Percentiles rank a stretch among this genome's conserved stretches.
These are phyloP conservation scores for Cadophora sp. DNA, from an alignment of 2,329 filamentous ascomycete species.

Conservation along the genomic window DNA sequence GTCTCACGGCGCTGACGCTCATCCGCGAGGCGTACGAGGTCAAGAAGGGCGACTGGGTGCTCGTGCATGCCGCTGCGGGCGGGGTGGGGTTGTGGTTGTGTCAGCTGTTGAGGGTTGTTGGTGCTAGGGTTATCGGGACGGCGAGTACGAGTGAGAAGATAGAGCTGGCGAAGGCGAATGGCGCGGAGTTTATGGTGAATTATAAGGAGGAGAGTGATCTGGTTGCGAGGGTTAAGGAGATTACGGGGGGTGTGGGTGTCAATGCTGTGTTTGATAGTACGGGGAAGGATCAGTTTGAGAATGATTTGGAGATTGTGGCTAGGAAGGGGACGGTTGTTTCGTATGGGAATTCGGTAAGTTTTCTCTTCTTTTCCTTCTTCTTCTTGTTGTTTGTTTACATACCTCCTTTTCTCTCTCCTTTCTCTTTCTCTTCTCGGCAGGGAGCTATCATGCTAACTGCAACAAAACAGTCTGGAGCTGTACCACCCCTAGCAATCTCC, in stretches of 20 bases:
- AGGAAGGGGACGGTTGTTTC: slow-evolving; percentile 79
- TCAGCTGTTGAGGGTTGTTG: slow-evolving; percentile 75
- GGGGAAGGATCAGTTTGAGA: slow-evolving; percentile 84
- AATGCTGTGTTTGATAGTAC: slow-evolving; percentile 86
- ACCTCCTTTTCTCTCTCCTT: neutral
- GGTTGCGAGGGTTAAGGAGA: slow-evolving; percentile 65
- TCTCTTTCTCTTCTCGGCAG: neutral
- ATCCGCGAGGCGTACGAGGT: slow-evolving; percentile 76
- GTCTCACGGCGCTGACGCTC: slow-evolving; percentile 81
- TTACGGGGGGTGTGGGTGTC: slow-evolving; percentile 76
- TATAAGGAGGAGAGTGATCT: slow-evolving; percentile 67
- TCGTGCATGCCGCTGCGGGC: slow-evolving; percentile 86
- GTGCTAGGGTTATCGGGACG: slow-evolving; percentile 81
- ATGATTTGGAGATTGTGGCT: slow-evolving; percentile 74
- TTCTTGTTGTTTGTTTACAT: no score
- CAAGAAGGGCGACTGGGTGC: slow-evolving; percentile 77
- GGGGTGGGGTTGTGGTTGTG: slow-evolving; percentile 79
- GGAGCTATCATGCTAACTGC: neutral
- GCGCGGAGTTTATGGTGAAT: slow-evolving; percentile 75
- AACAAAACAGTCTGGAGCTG: slow-evolving; percentile 64
- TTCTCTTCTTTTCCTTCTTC: no score
- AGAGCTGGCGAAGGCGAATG: slow-evolving; percentile 70
- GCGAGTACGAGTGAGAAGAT: slow-evolving; percentile 77
- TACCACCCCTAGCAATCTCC: slow-evolving; percentile 67
- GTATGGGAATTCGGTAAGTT: slow-evolving; percentile 79